Evolutionary conservation across 2,329 filamentous ascomycete genomes (phyloP).

Genomic region (Xylariales sp.): DNA sequence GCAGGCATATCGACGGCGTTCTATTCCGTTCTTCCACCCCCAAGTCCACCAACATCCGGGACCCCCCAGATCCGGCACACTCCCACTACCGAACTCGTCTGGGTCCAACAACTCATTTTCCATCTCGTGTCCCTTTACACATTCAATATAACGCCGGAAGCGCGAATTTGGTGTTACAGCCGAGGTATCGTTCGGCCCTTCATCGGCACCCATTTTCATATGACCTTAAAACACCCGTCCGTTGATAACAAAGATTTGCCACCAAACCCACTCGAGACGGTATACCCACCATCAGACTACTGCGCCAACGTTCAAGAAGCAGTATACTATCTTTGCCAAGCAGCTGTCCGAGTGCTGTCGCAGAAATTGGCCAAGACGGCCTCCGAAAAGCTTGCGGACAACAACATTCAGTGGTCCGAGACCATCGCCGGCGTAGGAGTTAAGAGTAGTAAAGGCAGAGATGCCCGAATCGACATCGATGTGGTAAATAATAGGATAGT

Average conservation of each 20-base stretch:
- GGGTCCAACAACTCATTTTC: constrained; percentile 58
- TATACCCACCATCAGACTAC: constrained; percentile 59
- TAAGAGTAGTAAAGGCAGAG: constrained; percentile 35
- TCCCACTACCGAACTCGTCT: constrained; percentile 55
- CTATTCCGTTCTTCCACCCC: constrained; percentile 57
- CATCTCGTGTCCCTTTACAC: constrained; percentile 57
- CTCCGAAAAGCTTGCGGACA: constrained; percentile 33
- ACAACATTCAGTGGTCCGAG: constrained; percentile 44
- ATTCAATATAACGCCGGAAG: constrained; percentile 58
- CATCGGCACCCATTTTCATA: constrained; percentile 39
- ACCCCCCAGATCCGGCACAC: constrained; percentile 50
- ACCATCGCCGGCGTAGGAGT: constrained; percentile 42
- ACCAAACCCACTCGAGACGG: constrained; percentile 50
- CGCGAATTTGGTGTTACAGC: constrained; percentile 42
- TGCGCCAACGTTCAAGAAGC: constrained; percentile 60
- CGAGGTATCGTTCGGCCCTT: constrained; percentile 36
- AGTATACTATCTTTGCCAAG: constrained; percentile 59
- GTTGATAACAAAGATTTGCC: constrained; percentile 27
- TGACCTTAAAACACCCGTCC: constrained; percentile 51
- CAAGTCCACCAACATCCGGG: constrained; percentile 42
- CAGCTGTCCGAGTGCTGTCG: constrained; percentile 51
- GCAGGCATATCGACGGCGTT: constrained; percentile 58
- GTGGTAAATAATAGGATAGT: constrained; percentile 61
- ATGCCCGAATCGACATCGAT: constrained; percentile 47
- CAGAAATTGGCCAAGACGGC: constrained; percentile 38